Conservation (phyloP, 164 flowering plant species). For the Amborella trichopoda region DNA sequence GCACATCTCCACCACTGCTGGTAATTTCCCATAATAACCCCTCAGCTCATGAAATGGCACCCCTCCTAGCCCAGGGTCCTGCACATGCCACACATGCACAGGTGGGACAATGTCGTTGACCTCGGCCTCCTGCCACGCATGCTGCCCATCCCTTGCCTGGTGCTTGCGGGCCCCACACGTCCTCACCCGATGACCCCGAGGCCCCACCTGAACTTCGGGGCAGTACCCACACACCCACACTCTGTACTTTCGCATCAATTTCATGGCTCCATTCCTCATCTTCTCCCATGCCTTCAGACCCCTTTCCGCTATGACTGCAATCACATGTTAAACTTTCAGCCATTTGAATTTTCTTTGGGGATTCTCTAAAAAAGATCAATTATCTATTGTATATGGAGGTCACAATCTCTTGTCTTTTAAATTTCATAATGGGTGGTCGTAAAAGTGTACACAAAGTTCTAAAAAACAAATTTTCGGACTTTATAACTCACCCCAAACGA, state of each 20-base stretch:
- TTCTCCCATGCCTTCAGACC: constrained; percentile 51
- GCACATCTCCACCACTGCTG: constrained; percentile 45
- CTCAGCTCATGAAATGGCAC: constrained; percentile 25
- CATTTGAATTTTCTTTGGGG: no score
- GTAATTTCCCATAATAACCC: constrained; percentile 44
- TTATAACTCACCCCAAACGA: no score
- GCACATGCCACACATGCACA: constrained; percentile 44
- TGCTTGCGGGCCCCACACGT: constrained; percentile 42
- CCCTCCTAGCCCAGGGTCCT: constrained; percentile 5
- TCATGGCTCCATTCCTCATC: constrained; percentile 27
- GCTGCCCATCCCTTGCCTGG: constrained; percentile 55
- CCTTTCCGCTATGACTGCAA: constrained; percentile 27
- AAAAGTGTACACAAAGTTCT: no score
- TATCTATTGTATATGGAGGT: no score
- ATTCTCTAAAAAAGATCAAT: no score
- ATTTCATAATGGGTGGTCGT: no score
- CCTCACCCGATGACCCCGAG: constrained; percentile 44
- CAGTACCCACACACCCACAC: constrained; percentile 51
- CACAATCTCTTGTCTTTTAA: no score
- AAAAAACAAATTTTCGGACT: no score
- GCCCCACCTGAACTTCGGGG: constrained; percentile 51
- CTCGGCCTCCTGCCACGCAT: constrained; percentile 53
- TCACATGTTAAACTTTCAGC: no score
- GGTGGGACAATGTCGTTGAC: constrained; percentile 47
- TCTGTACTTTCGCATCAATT: constrained; percentile 37